Conservation (phyloP, 139 green algal species). For the Auxenochlorella pyrenoidosa region DNA sequence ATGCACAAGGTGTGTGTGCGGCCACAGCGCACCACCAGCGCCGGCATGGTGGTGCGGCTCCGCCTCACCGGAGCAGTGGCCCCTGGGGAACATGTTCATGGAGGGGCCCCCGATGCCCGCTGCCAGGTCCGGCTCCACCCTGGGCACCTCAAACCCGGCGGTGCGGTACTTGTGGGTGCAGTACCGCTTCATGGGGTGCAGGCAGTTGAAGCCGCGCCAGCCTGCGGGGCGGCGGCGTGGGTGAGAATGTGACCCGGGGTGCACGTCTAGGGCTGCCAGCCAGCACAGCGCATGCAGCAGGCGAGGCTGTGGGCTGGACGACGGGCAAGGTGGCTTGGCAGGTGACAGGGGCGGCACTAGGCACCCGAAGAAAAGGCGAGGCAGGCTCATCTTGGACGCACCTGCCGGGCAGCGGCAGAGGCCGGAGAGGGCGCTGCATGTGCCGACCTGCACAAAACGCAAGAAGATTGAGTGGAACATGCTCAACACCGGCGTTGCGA, state of each 20-base stretch:
- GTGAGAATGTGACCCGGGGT: background rate
- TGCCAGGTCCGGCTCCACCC: background rate
- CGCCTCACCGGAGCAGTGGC: slow-evolving; percentile 3
- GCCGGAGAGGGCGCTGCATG: slow-evolving; percentile 9
- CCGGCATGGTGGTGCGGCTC: no score
- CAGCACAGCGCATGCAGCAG: background rate
- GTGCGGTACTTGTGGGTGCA: slow-evolving; percentile 34
- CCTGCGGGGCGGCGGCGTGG: background rate
- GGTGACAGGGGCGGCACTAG: background rate
- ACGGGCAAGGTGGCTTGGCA: background rate
- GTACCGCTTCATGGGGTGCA: slow-evolving; percentile 10
- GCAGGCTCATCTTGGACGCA: background rate
- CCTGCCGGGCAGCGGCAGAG: slow-evolving; percentile 15
- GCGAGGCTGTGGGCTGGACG: background rate
- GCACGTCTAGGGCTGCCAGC: background rate
- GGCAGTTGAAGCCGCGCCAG: slow-evolving; percentile 26
- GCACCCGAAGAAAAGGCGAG: background rate
- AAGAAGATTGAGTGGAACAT: background rate
- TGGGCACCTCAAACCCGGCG: background rate
- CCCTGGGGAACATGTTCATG: background rate
- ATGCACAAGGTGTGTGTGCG: no score
- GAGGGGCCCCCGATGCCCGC: background rate
- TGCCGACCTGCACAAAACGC: slow-evolving; percentile 1
- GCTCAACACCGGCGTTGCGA: background rate
- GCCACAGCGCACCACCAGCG: background rate